Percentiles rank a stretch among this genome's conserved stretches.
phyloP scores from a whole-genome alignment of 371 early-diverging fungal species.

The Actinomortierella wolfii region DNA sequence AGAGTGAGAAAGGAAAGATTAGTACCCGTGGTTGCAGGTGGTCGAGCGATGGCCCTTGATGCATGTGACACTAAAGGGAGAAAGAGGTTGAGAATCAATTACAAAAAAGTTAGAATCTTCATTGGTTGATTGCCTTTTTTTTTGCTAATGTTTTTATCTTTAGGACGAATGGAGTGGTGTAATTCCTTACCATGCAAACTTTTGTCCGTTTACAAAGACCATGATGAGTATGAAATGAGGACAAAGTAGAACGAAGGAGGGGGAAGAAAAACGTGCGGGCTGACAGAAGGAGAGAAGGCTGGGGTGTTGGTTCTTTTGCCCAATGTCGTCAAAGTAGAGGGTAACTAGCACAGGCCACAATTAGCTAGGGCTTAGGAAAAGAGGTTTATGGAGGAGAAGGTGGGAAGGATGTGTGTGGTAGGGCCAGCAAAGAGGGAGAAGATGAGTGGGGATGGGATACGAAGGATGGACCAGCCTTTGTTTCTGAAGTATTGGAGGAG shows the following conservation, averaged over 20 bases:
- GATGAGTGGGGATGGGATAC: too few relatives aligned
- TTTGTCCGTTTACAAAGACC: constrained; percentile 5
- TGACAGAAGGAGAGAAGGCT: not conserved
- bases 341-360: not conserved
- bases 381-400: too few relatives aligned
- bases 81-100: constrained; percentile 1
- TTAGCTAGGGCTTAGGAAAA: not conserved
- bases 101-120: not conserved
- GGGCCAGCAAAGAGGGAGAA: too few relatives aligned
- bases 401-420: too few relatives aligned
- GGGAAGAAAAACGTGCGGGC: not conserved
- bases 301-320: constrained; percentile 1
- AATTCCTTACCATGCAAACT: constrained; percentile 6
- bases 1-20: not conserved
- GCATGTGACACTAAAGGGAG: constrained; percentile 45
- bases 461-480: not conserved
- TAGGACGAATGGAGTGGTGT: constrained; percentile 3
- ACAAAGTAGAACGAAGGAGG: constrained; percentile 1
- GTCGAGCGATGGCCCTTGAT: constrained; percentile 56
- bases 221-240: constrained; percentile 8
- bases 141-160: constrained; percentile 2
- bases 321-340: constrained; percentile 2
- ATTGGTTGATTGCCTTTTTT: constrained; percentile 2
- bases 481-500: not conserved
- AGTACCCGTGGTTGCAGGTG: constrained; percentile 48